Conservation (phyloP, 2,329 filamentous ascomycete species). For the Parastagonospora avenae region DNA sequence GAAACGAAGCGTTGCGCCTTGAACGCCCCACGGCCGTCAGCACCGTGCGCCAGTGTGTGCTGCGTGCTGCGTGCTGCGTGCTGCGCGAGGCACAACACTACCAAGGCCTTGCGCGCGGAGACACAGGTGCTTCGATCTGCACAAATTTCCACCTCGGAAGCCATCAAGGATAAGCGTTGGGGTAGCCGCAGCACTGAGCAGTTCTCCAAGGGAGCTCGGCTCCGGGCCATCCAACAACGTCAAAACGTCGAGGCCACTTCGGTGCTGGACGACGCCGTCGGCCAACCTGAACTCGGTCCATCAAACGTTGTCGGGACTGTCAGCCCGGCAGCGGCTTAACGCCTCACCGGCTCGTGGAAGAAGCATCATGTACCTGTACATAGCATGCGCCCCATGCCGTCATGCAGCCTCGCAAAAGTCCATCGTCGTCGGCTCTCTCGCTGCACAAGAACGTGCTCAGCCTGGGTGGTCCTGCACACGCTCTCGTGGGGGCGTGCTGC, state of each 20-base stretch:
- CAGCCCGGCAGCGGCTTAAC: constrained; percentile 15
- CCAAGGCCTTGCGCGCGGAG: not conserved
- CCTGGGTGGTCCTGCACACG: not conserved
- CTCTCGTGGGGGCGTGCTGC: not conserved
- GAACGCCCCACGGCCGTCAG: constrained; percentile 3
- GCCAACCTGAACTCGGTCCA: not conserved
- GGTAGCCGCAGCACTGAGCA: not conserved
- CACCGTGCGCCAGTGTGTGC: not conserved
- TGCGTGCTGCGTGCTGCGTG: not conserved
- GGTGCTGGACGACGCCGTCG: no score
- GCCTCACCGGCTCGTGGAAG: constrained; percentile 9
- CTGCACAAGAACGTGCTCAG: not conserved
- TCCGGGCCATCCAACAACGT: not conserved
- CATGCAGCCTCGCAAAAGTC: constrained; percentile 12
- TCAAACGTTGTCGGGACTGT: constrained; percentile 17
- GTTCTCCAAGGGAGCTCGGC: not conserved
- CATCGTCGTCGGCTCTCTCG: not conserved
- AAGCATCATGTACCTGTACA: constrained; percentile 4
- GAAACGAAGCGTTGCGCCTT: constrained; percentile 8
- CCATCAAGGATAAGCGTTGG: not conserved
- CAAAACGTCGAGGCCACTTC: not conserved
- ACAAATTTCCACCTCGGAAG: not conserved
- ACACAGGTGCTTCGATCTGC: not conserved
- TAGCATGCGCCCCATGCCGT: constrained; percentile 12
- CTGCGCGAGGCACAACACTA: constrained; percentile 4